Evolutionary conservation across 2,329 filamentous ascomycete species (phyloP), one percentile per base, ranked within the genome.

Genomic region (Cladosporium sp.): DNA sequence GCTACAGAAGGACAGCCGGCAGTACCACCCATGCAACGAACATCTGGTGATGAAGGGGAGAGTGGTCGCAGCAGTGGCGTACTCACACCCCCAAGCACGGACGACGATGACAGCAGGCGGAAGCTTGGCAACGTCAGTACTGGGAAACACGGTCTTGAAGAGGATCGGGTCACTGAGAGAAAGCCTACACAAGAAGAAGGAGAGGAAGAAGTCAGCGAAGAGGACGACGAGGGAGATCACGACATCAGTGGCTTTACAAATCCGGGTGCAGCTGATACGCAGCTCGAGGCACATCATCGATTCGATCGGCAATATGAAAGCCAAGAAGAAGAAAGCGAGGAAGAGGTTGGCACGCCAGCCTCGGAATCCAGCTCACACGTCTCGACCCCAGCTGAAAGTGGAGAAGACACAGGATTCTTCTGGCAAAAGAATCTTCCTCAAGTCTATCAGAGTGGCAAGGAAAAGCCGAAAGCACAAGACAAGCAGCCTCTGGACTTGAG

Each of bases 41-140:
- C 25, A 12, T 42, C 45, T 20, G 28, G 45, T 3, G 45, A 50
- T 3, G 56, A 59, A 22, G 56, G 7, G 19, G 56, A 39, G 14
- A 59, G 56, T 52, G 50, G 49, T 3, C 47, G 49, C 5, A 59
- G 56, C 7, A 59, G 56, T 45, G 56, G 69, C 15, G 69, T 72
- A 3, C 64, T 73, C 6, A 73, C 72, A 4, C 72, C 72, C 7
- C 67, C 70, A 1, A 69, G 65, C 19, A 70, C 67, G 5, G 68
- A 69, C 39, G 69, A 67, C 15, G 66, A 67, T 19, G 63, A 55
- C 2, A 37, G 40, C 20, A 42, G 43, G 14, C 47, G 65, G 8
- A 56, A 52, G 5, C 59, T 61, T 19, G 51, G 50, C 3, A 59
- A 61, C 17, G 42, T 52, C 6, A 20, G 28, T 8, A 38, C 51